Evolutionary conservation across 2,329 filamentous ascomycete genomes (phyloP), one percentile per base, ranked within the genome.

Genomic region (Boeremia exigua): DNA sequence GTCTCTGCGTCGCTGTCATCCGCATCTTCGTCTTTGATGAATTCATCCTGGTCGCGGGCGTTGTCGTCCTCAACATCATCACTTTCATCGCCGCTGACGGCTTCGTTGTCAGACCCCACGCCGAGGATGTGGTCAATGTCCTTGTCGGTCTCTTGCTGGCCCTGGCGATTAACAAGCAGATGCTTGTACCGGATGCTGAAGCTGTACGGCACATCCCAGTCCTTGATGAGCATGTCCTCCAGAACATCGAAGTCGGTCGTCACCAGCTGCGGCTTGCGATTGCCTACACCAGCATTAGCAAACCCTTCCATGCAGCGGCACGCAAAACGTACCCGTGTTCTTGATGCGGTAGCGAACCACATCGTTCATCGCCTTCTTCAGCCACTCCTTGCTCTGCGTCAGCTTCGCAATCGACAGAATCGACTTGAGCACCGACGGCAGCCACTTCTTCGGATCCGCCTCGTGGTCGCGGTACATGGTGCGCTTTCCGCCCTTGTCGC

Each of bases 171-270:
- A n/a, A 62, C 59, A 3, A 72, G 54, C 1, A 72, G 48, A 54
- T 74, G 66, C 59, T 71, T 73, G 43, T 72, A 73, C n/a, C 68
- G 60, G 10, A 71, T 64, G 7, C 56, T 42, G 49, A 74, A 73
- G 33, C 62, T 58, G 29, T 62, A 61, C 0, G 45, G 25, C 1
- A 72, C 54, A 2, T 52, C 45, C 70, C 69, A 73, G 2, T 64
- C 59, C 33, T 62, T 62, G 12, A 63, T 54, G 8, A 73, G 43
- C 58, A 73, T 65, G 17, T 72, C 70, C 29, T 74, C 70, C n/a
- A 73, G 68, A 23, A 73, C 61, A 52, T 72, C 70, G 11, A 73
- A 71, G 43, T 73, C 70, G 0, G 71, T 70, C 1, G 64, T 71
- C 3, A 68, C 68, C 0, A 74, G 56, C 55, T 74, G 69, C 4